These are phyloP conservation scores for Aspergillus panamensis DNA, from an alignment of 495 filamentous ascomycete species.

Conservation along the genomic window DNA sequence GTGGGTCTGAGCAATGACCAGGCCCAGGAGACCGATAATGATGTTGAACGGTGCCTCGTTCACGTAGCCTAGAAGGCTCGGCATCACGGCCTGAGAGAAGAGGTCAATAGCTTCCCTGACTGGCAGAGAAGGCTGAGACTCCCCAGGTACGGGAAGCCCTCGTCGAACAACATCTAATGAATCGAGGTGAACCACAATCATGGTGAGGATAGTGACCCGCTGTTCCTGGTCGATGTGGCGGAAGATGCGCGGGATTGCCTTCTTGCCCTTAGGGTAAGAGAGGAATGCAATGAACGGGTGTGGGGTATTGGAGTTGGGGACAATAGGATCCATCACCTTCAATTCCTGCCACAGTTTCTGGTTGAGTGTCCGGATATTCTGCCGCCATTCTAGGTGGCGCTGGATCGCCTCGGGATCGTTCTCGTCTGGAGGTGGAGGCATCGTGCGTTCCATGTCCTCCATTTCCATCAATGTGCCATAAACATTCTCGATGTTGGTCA, in stretches of 20 bases:
- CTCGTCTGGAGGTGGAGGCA: constrained; percentile 65
- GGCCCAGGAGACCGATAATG: constrained; percentile 79
- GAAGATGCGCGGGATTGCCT: constrained; percentile 90
- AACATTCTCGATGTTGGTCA: constrained; percentile 80
- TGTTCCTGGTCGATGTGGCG: constrained; percentile 89
- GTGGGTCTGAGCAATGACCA: constrained; percentile 79
- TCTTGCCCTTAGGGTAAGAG: constrained; percentile 93
- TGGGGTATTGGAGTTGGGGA: constrained; percentile 61
- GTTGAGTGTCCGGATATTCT: constrained; percentile 67
- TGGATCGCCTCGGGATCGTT: constrained; percentile 62
- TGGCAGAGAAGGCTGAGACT: constrained; percentile 62
- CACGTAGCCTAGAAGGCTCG: constrained; percentile 79
- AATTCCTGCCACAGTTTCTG: constrained; percentile 75
- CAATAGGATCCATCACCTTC: constrained; percentile 88
- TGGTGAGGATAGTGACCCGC: constrained; percentile 87
- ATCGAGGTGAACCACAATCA: constrained; percentile 94
- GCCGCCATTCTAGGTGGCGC: constrained; percentile 66
- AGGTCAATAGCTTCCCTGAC: constrained; percentile 89
- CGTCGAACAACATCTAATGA: constrained; percentile 81
- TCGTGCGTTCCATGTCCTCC: constrained; percentile 90
- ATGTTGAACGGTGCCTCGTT: constrained; percentile 88
- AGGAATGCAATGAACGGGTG: constrained; percentile 98
- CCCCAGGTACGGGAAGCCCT: constrained; percentile 64
- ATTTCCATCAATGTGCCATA: constrained; percentile 86
- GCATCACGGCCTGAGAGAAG: constrained; percentile 83